A percentile compares a stretch with the other conserved stretches of the same genome.
phyloP scores from a whole-genome alignment of 768 basidiomycete genomes.

The Pisolithus tinctorius region DNA sequence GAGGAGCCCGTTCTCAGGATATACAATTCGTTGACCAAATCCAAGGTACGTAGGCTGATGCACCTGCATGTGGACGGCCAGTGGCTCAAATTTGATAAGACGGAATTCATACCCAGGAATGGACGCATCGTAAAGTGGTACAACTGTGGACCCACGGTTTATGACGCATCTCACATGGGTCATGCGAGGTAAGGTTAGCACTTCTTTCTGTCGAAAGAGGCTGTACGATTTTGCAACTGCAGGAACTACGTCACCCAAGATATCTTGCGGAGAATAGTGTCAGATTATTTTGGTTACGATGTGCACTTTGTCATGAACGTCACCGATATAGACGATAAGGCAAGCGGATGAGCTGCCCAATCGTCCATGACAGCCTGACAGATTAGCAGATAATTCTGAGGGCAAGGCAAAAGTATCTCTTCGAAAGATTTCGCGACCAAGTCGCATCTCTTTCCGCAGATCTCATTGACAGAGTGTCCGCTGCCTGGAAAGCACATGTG shows the following conservation, averaged over 20 bases:
- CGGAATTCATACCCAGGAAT: conserved; percentile 64
- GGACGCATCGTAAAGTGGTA: conserved; percentile 92
- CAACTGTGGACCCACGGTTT: conserved; percentile 98
- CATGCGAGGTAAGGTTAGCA: conserved; percentile 72
- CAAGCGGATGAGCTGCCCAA: conserved; percentile 23
- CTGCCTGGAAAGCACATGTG: conserved; percentile 64
- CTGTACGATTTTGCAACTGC: conserved; percentile 2
- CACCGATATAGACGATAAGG: conserved; percentile 99
- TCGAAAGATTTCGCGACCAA: conserved; percentile 54
- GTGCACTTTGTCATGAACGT: conserved; percentile 99
- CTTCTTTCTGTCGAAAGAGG: neutral
- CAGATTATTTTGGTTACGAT: conserved; percentile 96
- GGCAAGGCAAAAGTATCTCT: conserved; percentile 73
- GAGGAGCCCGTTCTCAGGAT: conserved; percentile 56
- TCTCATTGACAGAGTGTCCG: conserved; percentile 49
- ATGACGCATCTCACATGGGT: conserved; percentile 97
- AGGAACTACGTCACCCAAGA: conserved; percentile 98
- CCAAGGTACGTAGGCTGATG: conserved; percentile 57
- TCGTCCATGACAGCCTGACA: conserved; percentile 3
- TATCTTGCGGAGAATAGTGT: conserved; percentile 79
- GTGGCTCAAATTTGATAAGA: conserved; percentile 36
- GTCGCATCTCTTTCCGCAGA: conserved; percentile 47
- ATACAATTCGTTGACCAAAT: conserved; percentile 88
- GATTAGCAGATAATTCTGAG: conserved; percentile 81
- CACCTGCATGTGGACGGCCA: conserved; percentile 2